Evolutionary conservation across 805 yeast species (phyloP).

Genomic region (Yarrowia sp.): DNA sequence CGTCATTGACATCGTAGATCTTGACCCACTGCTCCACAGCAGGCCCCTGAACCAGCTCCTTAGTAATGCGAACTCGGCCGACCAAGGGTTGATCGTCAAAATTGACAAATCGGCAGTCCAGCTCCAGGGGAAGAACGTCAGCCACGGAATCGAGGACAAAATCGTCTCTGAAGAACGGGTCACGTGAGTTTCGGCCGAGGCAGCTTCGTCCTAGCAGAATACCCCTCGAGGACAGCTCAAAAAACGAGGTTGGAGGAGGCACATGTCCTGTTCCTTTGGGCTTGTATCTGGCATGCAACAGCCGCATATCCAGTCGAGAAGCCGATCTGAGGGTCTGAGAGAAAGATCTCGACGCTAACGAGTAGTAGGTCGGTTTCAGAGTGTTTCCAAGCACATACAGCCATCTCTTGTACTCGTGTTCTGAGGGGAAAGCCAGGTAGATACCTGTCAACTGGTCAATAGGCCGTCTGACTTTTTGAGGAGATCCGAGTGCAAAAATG

Average conservation of each 20-base stretch:
- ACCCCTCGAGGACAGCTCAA: conserved; percentile 16
- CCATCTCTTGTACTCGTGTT: conserved; percentile 13
- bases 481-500: background rate
- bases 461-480: background rate
- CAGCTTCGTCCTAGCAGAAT: background rate
- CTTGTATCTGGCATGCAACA: conserved; percentile 7
- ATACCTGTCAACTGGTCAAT: conserved; percentile 11
- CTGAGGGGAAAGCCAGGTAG: conserved; percentile 5
- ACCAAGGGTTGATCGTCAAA: conserved; percentile 17
- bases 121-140: background rate
- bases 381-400: conserved; percentile 3
- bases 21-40: conserved; percentile 20
- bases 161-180: conserved; percentile 21
- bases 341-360: background rate
- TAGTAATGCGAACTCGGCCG: background rate
- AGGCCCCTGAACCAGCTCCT: conserved; percentile 14
- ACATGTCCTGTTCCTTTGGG: background rate
- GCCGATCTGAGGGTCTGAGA: background rate
- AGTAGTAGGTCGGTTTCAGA: background rate
- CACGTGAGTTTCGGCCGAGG: conserved; percentile 13
- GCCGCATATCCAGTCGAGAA: background rate
- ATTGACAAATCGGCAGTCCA: conserved; percentile 14
- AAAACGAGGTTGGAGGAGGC: conserved; percentile 9
- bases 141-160: conserved; percentile 8
- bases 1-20: conserved; percentile 37